These are phyloP conservation scores for Noccaea bulbosa DNA, from an alignment of 345 rosid genomes.

Conservation along the genomic window DNA sequence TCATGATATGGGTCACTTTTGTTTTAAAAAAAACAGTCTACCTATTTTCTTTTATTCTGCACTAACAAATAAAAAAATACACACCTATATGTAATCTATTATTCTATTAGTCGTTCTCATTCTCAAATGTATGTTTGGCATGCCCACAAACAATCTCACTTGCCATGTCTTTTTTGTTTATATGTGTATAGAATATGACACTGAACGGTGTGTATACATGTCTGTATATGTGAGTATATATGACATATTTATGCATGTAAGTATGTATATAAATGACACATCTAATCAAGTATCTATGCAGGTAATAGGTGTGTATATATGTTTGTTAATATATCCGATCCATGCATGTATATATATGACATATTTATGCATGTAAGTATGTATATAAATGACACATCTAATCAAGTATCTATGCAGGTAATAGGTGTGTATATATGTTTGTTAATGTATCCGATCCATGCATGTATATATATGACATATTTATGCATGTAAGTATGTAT, in stretches of 20 bases:
- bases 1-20: slow-evolving; percentile 20
- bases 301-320: background rate
- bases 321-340: background rate
- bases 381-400: background rate
- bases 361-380: background rate
- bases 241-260: background rate
- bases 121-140: slow-evolving; percentile 30
- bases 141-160: slow-evolving; percentile 42
- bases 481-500: background rate
- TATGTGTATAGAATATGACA: slow-evolving; percentile 18
- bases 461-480: background rate
- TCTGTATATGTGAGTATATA: background rate
- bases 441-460: background rate
- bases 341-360: background rate
- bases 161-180: slow-evolving; percentile 37
- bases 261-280: background rate
- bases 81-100: background rate
- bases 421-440: no score
- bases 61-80: slow-evolving; percentile 19
- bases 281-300: slow-evolving; percentile 12
- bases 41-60: slow-evolving; percentile 17
- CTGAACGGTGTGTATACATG: background rate
- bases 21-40: slow-evolving; percentile 31
- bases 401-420: slow-evolving; percentile 10
- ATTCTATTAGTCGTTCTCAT: slow-evolving; percentile 27